Base-by-base conservation (phyloP, 1,284 basidiomycete species). In the Ustilago vetiveriae region DNA sequence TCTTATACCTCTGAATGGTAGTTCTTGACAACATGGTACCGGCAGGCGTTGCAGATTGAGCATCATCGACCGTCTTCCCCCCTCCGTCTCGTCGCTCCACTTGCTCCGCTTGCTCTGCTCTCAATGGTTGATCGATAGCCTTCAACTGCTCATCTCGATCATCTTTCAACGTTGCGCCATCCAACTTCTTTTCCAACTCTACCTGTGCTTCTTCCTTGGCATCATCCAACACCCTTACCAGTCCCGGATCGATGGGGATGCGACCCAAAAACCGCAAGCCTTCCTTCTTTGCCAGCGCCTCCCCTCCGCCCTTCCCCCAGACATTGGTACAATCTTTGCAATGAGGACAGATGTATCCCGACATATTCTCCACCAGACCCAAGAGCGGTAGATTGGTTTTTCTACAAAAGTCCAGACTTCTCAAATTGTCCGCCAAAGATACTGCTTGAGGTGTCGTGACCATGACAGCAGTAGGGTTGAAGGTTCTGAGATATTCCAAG, bases 381-480 rank as follows among this genome's bases (percentile, higher is more conserved):
- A 97, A 84, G n/a, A 99, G 89, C 5, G 91, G 92, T 9, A 98
- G 85, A 27, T 87, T 85, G 43, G 94, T 90, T 22, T 92, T 88
- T 17, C 90, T 89, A 13, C 94, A 92, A 84, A 99, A 98, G 38
- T 94, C 94, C 54, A 98, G 86, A 67, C 92, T 95, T 84, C 98
- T 97, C 84, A 94, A 88, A 38, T 92, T 93, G 83, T 98, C 96
- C 80, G 92, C 89, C 42, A 98, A 86, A 1, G 95, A 94, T 33
- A 98, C 92, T 14, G 93, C 94, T 84, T 98, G 96, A 10, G 96
- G 96, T 2, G 96, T 98, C 26, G 95, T 97, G 64, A 99, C 94
- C 66, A 99, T 88, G 47, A 98, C 87, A 6, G 92, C 89, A 21
- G 89, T 89, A 0, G 94, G 93, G 19, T 45, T 29, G 47, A 77